Conservation (phyloP, 805 yeast genomes). For the Suhomyces emberorum region DNA sequence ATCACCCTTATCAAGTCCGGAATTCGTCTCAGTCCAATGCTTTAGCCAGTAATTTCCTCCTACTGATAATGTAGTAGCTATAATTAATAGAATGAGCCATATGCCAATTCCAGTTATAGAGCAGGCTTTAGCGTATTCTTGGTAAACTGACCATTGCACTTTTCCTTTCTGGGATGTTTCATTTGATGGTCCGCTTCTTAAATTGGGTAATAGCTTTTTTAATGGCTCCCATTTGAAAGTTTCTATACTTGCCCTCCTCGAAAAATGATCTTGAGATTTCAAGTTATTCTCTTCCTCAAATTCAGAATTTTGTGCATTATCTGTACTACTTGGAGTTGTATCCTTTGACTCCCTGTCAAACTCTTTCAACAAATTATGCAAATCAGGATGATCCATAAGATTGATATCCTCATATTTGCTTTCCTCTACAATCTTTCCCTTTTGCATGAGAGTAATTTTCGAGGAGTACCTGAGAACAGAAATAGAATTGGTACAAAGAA, state of each 20-base stretch:
- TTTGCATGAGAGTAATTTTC: constrained; percentile 19
- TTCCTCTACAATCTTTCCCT: constrained; percentile 18
- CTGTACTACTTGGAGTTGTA: background rate
- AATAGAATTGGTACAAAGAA: constrained; percentile 27
- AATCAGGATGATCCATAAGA: constrained; percentile 17
- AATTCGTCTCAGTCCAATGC: constrained; percentile 24
- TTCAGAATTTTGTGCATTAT: background rate
- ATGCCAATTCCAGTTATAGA: constrained; percentile 46
- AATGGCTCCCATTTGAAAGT: constrained; percentile 47
- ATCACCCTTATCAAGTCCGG: constrained; percentile 15
- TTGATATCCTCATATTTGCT: constrained; percentile 12
- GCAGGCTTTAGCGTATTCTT: constrained; percentile 22
- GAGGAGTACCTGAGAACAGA: constrained; percentile 20
- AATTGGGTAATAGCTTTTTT: constrained; percentile 25
- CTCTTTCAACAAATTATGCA: constrained; percentile 36
- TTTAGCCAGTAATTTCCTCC: constrained; percentile 22
- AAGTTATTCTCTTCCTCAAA: background rate
- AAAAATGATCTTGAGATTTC: background rate
- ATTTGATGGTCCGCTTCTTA: constrained; percentile 38
- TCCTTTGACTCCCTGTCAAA: constrained; percentile 22
- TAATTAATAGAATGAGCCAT: constrained; percentile 31
- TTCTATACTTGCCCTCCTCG: constrained; percentile 45
- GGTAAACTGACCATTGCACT: constrained; percentile 23
- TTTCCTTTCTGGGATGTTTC: constrained; percentile 17
- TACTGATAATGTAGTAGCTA: constrained; percentile 11